Base-by-base conservation (phyloP, 2,329 filamentous ascomycete genomes). In the Botryotinia convoluta region DNA sequence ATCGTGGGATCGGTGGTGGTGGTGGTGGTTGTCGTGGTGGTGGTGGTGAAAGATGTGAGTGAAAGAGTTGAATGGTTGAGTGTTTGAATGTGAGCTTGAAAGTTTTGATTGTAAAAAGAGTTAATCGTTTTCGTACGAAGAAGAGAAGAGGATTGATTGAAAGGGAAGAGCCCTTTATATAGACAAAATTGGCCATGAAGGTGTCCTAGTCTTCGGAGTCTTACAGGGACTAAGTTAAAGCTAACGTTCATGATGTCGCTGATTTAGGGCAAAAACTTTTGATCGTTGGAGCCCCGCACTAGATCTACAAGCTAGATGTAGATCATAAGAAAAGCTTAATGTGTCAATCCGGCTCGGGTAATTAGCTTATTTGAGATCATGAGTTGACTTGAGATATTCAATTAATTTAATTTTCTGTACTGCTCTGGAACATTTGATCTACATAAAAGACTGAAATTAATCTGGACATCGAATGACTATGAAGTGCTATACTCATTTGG, bases 361-460 rank as follows among this genome's bases (percentile, higher is more conserved):
- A 18, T 4, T 57, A 57, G n/a, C n/a, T 29, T 57, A 29, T 32
- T 9, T 57, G 6, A 57, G 12, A 29, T 9, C 14, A 29, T 18
- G 3, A 18, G 6, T 29, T 57, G 6, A 57, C 1, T 57, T 18
- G 14, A 57, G n/a, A 57, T 29, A 16, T n/a, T n/a, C n/a, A n/a
- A n/a, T n/a, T n/a, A n/a, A n/a, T n/a, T n/a, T n/a, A n/a, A n/a
- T n/a, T n/a, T n/a, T n/a, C 18, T 32, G 2, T 29, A 44, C 16
- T 20, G 4, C 0, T 44, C 7, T 32, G 16, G 6, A 2, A 61
- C 3, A 16, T 20, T 61, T 9, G 16, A 9, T 5, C 1, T 20
- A 10, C 10, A 0, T 63, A 8, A 29, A 1, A 29, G 9, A 20
- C 4, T n/a, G 22, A 42, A 32, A 6, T 44, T 0, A 20, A 10